These are phyloP conservation scores for Brassica incana DNA, from an alignment of 345 rosid genomes.

Conservation along the genomic window DNA sequence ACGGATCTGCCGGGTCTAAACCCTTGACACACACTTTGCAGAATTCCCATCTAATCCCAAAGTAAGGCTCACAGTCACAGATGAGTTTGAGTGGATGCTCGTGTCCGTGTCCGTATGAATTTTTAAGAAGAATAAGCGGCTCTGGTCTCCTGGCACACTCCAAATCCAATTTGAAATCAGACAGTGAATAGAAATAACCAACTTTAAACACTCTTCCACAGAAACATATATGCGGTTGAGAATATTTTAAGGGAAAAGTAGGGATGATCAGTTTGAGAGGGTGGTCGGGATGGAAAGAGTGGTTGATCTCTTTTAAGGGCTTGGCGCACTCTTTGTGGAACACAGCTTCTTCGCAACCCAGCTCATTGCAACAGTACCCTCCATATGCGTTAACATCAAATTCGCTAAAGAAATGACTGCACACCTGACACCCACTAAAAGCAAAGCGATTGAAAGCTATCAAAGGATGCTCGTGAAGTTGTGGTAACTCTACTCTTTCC, in stretches of 20 bases:
- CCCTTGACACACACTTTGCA: background rate
- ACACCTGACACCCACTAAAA: no score
- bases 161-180: slow-evolving; percentile 14
- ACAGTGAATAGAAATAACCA: background rate
- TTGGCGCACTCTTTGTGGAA: background rate
- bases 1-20: no score
- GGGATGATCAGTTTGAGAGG: background rate
- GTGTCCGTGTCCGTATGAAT: background rate
- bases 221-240: background rate
- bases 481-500: no score
- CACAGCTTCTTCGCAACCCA: background rate
- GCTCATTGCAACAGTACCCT: background rate
- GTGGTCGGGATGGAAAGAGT: background rate
- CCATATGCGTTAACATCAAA: background rate
- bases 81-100: background rate
- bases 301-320: background rate
- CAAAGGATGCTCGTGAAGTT: no score
- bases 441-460: no score
- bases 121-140: background rate
- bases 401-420: no score
- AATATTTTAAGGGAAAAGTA: background rate
- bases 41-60: rapidly evolving
- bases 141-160: background rate
- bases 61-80: no score
- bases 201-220: background rate